Conservation (phyloP, 2,329 filamentous ascomycete genomes). For the Exophiala spinifera region DNA sequence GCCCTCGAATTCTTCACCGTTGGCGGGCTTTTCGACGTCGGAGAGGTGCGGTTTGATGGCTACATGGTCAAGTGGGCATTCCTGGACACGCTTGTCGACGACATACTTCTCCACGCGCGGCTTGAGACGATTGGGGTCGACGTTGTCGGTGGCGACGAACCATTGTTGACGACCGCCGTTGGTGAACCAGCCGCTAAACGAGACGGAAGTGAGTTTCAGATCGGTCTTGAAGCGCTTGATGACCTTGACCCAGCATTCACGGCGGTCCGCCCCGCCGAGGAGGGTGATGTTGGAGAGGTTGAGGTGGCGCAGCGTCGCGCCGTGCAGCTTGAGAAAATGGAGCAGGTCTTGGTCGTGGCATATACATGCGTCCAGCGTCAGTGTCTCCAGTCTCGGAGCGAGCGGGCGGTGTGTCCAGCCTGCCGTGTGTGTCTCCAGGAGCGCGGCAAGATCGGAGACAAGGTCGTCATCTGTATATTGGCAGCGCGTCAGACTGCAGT, state of each 20-base stretch:
- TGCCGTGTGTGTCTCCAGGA: slow-evolving; percentile 17
- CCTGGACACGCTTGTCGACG: slow-evolving; percentile 12
- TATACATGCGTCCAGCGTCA: slow-evolving; percentile 20
- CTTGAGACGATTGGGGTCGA: slow-evolving; percentile 13
- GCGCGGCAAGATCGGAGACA: slow-evolving; percentile 15
- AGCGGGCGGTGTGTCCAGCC: slow-evolving; percentile 15
- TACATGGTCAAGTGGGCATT: slow-evolving; percentile 23
- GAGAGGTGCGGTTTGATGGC: slow-evolving; percentile 23
- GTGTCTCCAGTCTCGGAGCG: slow-evolving; percentile 14
- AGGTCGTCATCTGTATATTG: slow-evolving; percentile 19
- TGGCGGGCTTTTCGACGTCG: slow-evolving; percentile 20
- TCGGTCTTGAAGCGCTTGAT: slow-evolving; percentile 21
- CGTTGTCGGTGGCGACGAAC: slow-evolving; percentile 24
- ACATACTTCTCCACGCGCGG: slow-evolving; percentile 23
- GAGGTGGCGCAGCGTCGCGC: slow-evolving; percentile 17
- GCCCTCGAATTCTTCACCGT: slow-evolving; percentile 22
- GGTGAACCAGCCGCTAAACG: slow-evolving; percentile 25
- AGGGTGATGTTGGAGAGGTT: slow-evolving; percentile 24
- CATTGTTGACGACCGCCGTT: slow-evolving; percentile 26
- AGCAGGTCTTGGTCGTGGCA: slow-evolving; percentile 23
- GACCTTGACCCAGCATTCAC: slow-evolving; percentile 23
- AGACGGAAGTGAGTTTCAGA: slow-evolving; percentile 17
- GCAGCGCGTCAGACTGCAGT: slow-evolving; percentile 15
- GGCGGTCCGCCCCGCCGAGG: slow-evolving; percentile 21
- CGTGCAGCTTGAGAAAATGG: slow-evolving; percentile 23